Evolutionary conservation across 1,139 yeast genomes (phyloP).

Genomic region (Debaryomyces robertsiae): DNA sequence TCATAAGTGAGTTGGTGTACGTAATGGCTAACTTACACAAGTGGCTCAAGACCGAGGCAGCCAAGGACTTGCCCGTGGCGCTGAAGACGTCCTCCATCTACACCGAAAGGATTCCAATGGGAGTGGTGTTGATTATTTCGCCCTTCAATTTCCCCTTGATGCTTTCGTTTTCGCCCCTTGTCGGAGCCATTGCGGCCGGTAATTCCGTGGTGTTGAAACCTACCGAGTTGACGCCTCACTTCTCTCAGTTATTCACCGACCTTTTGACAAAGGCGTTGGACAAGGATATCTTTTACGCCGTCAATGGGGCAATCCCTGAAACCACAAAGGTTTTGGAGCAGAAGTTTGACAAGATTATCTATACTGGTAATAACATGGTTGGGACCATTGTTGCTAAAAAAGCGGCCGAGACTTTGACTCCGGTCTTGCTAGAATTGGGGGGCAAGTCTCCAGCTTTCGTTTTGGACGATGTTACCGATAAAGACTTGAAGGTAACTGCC

Average conservation of each 20-base stretch:
- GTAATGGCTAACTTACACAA: constrained; percentile 60
- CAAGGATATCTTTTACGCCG: constrained; percentile 58
- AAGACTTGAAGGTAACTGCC: constrained; percentile 56
- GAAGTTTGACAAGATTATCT: constrained; percentile 79
- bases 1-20: constrained; percentile 58
- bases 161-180: constrained; percentile 65
- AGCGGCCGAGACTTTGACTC: constrained; percentile 85
- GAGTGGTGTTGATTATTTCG: constrained; percentile 72
- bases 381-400: constrained; percentile 78
- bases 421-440: constrained; percentile 81
- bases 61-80: constrained; percentile 48
- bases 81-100: constrained; percentile 50
- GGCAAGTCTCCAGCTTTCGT: constrained; percentile 90
- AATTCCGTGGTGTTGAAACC: constrained; percentile 82
- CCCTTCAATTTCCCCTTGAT: constrained; percentile 89
- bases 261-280: constrained; percentile 58
- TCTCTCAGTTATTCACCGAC: constrained; percentile 56
- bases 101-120: constrained; percentile 71
- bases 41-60: constrained; percentile 61
- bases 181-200: constrained; percentile 87
- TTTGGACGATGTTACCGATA: constrained; percentile 49
- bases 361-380: constrained; percentile 79
- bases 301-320: constrained; percentile 76
- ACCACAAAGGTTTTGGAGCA: constrained; percentile 65
- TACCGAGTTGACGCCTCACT: constrained; percentile 71